phyloP scores from a whole-genome alignment of 2,329 filamentous ascomycete genomes.

The Hypoxylon sp. region DNA sequence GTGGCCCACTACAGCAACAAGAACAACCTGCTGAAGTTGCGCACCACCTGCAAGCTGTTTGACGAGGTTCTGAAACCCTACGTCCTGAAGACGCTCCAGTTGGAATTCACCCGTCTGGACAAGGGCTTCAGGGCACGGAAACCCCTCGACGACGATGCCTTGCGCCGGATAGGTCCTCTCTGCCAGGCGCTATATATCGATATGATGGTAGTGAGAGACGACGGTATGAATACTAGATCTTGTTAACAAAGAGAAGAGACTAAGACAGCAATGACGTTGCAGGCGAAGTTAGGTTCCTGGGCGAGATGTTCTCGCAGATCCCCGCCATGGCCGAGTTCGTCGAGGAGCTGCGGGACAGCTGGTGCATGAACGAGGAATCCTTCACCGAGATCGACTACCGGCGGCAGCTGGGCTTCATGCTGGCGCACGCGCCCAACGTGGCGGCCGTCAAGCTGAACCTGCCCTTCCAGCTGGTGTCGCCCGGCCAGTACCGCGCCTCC shows the following conservation, averaged over 20 bases:
- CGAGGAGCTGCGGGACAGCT: conserved; percentile 57
- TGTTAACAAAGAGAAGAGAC: background rate
- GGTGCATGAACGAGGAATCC: conserved; percentile 61
- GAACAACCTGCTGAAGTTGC: conserved; percentile 58
- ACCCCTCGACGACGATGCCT: conserved; percentile 54
- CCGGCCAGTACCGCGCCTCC: conserved; percentile 57
- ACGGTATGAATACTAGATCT: conserved; percentile 53
- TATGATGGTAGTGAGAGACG: conserved; percentile 65
- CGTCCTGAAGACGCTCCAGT: conserved; percentile 60
- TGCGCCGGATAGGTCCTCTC: conserved; percentile 60
- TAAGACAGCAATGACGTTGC: conserved; percentile 9
- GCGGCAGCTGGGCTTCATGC: conserved; percentile 55
- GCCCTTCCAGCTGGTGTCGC: conserved; percentile 62
- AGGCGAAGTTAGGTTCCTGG: conserved; percentile 64
- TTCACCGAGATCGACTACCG: conserved; percentile 64
- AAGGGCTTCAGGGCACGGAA: conserved; percentile 48
- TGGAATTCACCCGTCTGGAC: conserved; percentile 64
- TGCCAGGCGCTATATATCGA: conserved; percentile 64
- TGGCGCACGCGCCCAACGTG: conserved; percentile 59
- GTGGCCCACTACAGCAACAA: conserved; percentile 55
- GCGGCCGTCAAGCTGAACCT: conserved; percentile 62
- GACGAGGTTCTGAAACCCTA: conserved; percentile 60
- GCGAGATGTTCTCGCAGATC: conserved; percentile 59
- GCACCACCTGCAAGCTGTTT: conserved; percentile 63
- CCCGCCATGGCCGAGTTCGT: conserved; percentile 61